phyloP scores from a whole-genome alignment of 1,139 yeast genomes.

The Candida smagusa region DNA sequence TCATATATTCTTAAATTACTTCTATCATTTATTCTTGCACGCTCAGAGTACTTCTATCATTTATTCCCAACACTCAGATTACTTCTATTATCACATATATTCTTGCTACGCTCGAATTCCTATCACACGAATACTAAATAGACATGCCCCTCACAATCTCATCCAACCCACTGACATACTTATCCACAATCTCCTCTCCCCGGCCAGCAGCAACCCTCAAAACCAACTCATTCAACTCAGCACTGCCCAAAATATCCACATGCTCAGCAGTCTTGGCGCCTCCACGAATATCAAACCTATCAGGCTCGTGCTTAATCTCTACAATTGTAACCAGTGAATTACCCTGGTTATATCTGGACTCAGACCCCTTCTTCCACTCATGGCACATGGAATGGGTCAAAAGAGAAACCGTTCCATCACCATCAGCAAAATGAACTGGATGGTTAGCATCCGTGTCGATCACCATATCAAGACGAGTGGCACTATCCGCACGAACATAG shows the following conservation, averaged over 20 bases:
- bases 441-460: constrained; percentile 56
- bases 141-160: constrained; percentile 54
- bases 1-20: too few species aligned
- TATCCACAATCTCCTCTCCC: constrained; percentile 63
- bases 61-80: too few species aligned
- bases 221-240: constrained; percentile 83
- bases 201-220: constrained; percentile 79
- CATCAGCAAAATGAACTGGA: constrained; percentile 81
- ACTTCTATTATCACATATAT: too few species aligned
- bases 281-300: constrained; percentile 88
- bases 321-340: constrained; percentile 69
- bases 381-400: constrained; percentile 78
- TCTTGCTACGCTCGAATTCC: too few species aligned
- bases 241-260: constrained; percentile 92
- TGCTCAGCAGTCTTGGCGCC: constrained; percentile 98
- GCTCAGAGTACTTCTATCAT: too few species aligned
- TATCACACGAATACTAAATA: too few species aligned
- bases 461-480: constrained; percentile 57
- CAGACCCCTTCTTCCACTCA: constrained; percentile 70
- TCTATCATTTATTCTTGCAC: too few species aligned
- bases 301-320: constrained; percentile 92
- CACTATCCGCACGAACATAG: constrained; percentile 63
- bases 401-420: constrained; percentile 92
- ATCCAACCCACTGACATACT: constrained; percentile 56
- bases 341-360: constrained; percentile 80